A percentile compares a stretch with the other conserved stretches of the same genome.
Evolutionary conservation across 306 rosid species (phyloP).

Genomic region (Begonia peltatifolia): DNA sequence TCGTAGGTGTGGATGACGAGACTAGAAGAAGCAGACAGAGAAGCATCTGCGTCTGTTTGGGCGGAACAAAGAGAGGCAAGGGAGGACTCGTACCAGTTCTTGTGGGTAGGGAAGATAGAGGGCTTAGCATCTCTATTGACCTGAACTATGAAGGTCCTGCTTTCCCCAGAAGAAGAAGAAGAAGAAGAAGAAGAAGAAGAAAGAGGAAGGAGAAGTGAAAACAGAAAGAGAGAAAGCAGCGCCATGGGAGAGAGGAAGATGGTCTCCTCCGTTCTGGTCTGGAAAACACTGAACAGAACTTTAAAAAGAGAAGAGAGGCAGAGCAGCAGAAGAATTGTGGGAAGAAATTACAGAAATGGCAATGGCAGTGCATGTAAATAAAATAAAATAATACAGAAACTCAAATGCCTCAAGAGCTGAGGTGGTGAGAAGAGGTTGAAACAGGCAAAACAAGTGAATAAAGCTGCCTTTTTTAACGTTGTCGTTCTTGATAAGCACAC

Average conservation of each 20-base stretch:
- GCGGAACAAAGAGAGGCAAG: slow-evolving; percentile 25
- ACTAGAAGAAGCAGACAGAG: slow-evolving; percentile 1
- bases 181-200: slow-evolving; percentile 13
- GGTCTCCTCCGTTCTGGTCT: too few species aligned
- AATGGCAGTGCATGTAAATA: slow-evolving; percentile 2
- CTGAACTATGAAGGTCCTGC: slow-evolving; percentile 56
- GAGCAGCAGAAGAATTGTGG: slow-evolving; percentile 5
- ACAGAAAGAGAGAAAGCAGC: slow-evolving; percentile 3
- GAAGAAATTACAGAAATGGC: slow-evolving; percentile 6
- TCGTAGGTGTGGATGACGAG: slow-evolving; percentile 47
- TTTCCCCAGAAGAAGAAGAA: not conserved
- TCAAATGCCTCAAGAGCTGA: not conserved
- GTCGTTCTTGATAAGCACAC: too few species aligned
- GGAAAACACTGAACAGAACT: too few species aligned
- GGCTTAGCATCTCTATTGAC: slow-evolving; percentile 54
- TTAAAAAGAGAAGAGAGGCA: too few species aligned
- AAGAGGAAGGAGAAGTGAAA: slow-evolving; percentile 2
- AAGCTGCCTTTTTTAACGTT: too few species aligned
- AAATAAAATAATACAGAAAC: slow-evolving; percentile 6
- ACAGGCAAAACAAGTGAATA: too few species aligned
- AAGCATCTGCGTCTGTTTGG: not conserved
- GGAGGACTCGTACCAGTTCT: slow-evolving; percentile 60
- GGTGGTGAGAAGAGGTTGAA: not conserved
- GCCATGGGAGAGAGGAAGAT: slow-evolving; percentile 9
- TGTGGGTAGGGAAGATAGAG: slow-evolving; percentile 63